Evolutionary conservation across 2,329 filamentous ascomycete genomes (phyloP).

Genomic region (Raffaelea albimanens): DNA sequence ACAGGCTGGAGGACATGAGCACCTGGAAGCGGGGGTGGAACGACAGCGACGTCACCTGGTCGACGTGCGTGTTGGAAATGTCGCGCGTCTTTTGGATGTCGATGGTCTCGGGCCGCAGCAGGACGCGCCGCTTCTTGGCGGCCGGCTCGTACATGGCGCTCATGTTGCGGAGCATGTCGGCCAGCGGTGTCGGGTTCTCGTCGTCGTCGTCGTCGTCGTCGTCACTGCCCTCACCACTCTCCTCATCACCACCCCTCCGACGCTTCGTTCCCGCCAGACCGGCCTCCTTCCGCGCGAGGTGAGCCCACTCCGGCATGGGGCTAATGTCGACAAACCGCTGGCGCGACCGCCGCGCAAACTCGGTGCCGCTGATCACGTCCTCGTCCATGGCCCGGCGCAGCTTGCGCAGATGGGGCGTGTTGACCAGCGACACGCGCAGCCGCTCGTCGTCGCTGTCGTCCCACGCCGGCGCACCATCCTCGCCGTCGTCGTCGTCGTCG

Average conservation of each 20-base stretch:
- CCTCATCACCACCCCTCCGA: constrained; percentile 3
- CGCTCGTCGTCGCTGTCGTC: constrained; percentile 94
- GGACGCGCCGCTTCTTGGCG: constrained; percentile 37
- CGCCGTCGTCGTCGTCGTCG: constrained; percentile 28
- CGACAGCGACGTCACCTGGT: constrained; percentile 69
- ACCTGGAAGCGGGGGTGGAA: constrained; percentile 89
- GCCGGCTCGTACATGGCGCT: constrained; percentile 25
- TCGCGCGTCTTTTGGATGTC: constrained; percentile 87
- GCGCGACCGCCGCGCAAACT: constrained; percentile 73
- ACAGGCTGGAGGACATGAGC: constrained; percentile 78
- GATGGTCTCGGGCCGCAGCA: constrained; percentile 79
- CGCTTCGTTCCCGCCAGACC: constrained; percentile 4
- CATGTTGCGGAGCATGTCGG: constrained; percentile 68
- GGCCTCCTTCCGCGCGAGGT: constrained; percentile 32
- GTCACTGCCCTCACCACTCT: constrained; percentile 27
- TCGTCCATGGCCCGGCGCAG: constrained; percentile 72
- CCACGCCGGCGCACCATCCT: constrained; percentile 68
- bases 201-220: constrained; percentile 41
- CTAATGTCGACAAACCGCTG: constrained; percentile 61
- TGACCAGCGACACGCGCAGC: constrained; percentile 71
- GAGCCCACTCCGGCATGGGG: constrained; percentile 52
- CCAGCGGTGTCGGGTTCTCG: constrained; percentile 58
- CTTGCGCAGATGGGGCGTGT: constrained; percentile 68
- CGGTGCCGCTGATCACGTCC: constrained; percentile 75
- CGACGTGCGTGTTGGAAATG: constrained; percentile 68